Evolutionary conservation across 257 asterid genomes (phyloP), one percentile per base, ranked within the genome.

Genomic region (Lithospermum erythrorhizon): DNA sequence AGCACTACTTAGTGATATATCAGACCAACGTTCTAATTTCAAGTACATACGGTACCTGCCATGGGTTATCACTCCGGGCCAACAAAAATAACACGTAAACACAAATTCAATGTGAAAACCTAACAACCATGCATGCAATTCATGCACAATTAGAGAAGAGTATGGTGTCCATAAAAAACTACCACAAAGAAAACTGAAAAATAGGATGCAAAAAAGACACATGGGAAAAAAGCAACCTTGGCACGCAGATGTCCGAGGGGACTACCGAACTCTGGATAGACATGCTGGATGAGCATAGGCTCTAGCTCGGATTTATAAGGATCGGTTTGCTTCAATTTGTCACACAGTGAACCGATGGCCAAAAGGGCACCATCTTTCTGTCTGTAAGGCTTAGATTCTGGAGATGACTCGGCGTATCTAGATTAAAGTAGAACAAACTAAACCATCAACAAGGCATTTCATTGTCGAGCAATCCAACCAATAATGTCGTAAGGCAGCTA

Each of bases 351-450:
- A 61, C 99, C 99, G 64, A 93, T 83, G 37, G 99, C 97, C 72
- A 93, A 96, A 69, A 89, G 97, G 9, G 97, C 96, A 54, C 99
- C 99, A 73, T 93, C 97, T 70, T 93, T 93, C 70, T 89, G 95
- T 72, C 99, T 81, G 55, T 78, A 89, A 15, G 85, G 86, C 76
- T 86, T 93, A 62, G 68, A 77, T 72, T 82, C 96, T 16, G 81
- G 75, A 20, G 87, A 78, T 58, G 91, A 81, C 75, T 83, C 97
- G 25, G 78, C 79, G 66, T 89, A 93, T 68, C 99, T 93, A 74
- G 58, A 72, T 56, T 51, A 65, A 61, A 62, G 58, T 23, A 55
- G 6, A 54, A 21, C 10, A 56, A 15, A 14, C 18, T 11, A 62
- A 21, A 64, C 45, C 55, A 55, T 48, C 65, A 49, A 19, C 17